phyloP scores from a whole-genome alignment of 345 rosid species.

The Pugionium dolabratum region DNA sequence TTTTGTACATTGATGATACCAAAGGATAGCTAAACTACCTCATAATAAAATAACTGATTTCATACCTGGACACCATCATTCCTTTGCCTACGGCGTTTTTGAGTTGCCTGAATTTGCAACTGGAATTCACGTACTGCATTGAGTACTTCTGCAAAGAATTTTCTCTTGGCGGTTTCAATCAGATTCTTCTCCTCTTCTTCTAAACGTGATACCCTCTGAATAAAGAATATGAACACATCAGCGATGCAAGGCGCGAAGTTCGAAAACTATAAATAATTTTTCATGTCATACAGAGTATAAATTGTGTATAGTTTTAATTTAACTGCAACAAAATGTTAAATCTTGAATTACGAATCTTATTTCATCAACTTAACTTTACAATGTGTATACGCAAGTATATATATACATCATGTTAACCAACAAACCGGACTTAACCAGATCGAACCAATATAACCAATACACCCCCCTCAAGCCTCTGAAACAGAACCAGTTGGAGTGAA shows the following conservation, averaged over 20 bases:
- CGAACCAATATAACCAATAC: no score
- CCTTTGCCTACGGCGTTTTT: conserved; percentile 93
- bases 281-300: not conserved
- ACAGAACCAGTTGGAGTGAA: no score
- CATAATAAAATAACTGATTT: not conserved
- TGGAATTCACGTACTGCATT: conserved; percentile 93
- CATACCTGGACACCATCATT: conserved; percentile 88
- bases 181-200: conserved; percentile 85
- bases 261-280: not conserved
- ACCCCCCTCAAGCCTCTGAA: no score
- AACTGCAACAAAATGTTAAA: not conserved
- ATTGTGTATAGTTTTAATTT: conserved; percentile 2
- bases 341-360: no score
- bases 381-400: no score
- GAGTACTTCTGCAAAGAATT: conserved; percentile 83
- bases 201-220: conserved; percentile 83
- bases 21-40: not conserved
- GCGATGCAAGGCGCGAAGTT: conserved; percentile 27
- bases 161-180: conserved; percentile 76
- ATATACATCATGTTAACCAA: no score
- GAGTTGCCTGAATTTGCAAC: conserved; percentile 72
- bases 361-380: no score
- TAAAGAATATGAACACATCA: conserved; percentile 32
- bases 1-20: not conserved
- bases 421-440: no score